Conservation (phyloP, 1,284 basidiomycete species). For the Phellinidium pouzarii region DNA sequence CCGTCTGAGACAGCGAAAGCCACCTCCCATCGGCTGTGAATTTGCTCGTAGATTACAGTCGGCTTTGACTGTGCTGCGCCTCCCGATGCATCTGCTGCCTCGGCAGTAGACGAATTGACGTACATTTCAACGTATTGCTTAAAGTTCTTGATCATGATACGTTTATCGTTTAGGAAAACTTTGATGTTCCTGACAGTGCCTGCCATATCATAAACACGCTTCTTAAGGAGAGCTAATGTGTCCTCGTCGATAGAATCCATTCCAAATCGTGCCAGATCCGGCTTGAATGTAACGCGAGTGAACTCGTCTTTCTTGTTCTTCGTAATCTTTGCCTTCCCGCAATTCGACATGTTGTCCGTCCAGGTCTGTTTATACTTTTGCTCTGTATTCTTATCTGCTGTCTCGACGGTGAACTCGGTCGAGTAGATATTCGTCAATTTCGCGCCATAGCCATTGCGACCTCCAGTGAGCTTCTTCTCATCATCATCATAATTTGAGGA, state of each 20-base stretch:
- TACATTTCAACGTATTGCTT: constrained; percentile 98
- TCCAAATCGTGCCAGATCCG: constrained; percentile 88
- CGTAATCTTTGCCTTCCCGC: constrained; percentile 87
- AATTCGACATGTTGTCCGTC: constrained; percentile 89
- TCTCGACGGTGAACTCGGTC: constrained; percentile 94
- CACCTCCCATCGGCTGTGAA: constrained; percentile 87
- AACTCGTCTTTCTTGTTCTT: constrained; percentile 88
- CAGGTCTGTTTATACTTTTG: constrained; percentile 97
- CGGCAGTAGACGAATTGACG: constrained; percentile 64
- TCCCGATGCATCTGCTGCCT: constrained; percentile 58
- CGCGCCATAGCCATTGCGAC: constrained; percentile 97
- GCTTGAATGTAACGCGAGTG: constrained; percentile 93
- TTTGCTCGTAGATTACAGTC: constrained; percentile 77
- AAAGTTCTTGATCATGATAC: constrained; percentile 92
- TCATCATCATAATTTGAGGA: constrained; percentile 99
- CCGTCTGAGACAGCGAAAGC: constrained; percentile 94
- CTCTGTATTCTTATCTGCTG: constrained; percentile 80
- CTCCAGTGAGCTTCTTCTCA: constrained; percentile 98
- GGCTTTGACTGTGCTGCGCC: constrained; percentile 74
- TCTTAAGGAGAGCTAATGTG: constrained; percentile 83
- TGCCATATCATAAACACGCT: constrained; percentile 97
- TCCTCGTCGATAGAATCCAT: constrained; percentile 93
- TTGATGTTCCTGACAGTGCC: constrained; percentile 93
- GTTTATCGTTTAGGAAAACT: constrained; percentile 89
- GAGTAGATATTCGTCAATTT: constrained; percentile 99